Evolutionary conservation across 1,284 basidiomycete species (phyloP).

Genomic region (Cryptococcus jaspeensis): DNA sequence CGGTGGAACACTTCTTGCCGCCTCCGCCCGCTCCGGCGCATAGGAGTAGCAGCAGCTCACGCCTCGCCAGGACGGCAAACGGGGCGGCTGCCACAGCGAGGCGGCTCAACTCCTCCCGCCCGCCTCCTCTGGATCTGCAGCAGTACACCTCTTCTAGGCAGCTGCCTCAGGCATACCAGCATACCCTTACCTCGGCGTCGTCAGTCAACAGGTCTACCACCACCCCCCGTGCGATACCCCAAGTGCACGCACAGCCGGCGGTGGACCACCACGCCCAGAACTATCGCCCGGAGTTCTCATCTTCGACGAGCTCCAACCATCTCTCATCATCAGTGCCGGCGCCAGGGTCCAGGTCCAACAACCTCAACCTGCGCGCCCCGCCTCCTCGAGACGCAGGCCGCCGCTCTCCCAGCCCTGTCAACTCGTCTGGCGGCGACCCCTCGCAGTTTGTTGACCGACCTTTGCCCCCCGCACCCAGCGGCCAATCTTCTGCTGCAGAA

Average conservation of each 20-base stretch:
- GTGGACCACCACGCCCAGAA: conserved; percentile 9
- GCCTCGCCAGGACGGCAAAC: conserved; percentile 4
- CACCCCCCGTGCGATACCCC: conserved; percentile 21
- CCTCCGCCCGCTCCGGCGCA: conserved; percentile 1
- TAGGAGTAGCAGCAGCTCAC: conserved; percentile 8
- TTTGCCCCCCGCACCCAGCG: conserved; percentile 28
- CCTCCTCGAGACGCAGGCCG: conserved; percentile 27
- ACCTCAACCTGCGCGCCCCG: conserved; percentile 33
- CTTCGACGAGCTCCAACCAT: conserved; percentile 6
- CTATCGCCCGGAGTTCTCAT: conserved; percentile 10
- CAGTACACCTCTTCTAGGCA: conserved; percentile 21
- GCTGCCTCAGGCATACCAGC: conserved; percentile 34
- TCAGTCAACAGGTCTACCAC: conserved; percentile 7
- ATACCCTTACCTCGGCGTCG: conserved; percentile 13
- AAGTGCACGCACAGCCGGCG: background rate
- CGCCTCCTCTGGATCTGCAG: conserved; percentile 38
- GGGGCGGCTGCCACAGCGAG: conserved; percentile 6
- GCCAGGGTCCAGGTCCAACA: conserved; percentile 13
- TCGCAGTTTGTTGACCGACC: conserved; percentile 29
- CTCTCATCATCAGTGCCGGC: conserved; percentile 19
- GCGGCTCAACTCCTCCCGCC: conserved; percentile 31
- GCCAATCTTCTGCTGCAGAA: conserved; percentile 28
- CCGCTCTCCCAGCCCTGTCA: conserved; percentile 38
- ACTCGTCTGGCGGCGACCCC: conserved; percentile 16
- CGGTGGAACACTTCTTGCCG: conserved; percentile 3